Percentiles rank a stretch among this genome's conserved stretches.
phyloP scores from a whole-genome alignment of 164 flowering plant genomes.

The Nymphaea thermarum region DNA sequence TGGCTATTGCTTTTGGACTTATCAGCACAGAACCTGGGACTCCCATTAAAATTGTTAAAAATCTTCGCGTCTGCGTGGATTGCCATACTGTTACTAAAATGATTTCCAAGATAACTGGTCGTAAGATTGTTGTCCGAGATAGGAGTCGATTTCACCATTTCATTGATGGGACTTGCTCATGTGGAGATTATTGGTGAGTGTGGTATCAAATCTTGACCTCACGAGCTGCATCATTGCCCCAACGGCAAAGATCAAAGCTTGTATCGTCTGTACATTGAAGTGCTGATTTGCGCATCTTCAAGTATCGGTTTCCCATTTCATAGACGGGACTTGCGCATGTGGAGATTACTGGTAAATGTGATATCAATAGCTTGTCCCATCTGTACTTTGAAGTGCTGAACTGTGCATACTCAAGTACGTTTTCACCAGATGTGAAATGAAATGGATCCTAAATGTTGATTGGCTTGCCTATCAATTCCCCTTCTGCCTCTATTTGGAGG shows the following conservation, averaged over 20 bases:
- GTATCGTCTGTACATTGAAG: neutral
- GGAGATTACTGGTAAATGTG: too few species aligned
- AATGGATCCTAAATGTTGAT: neutral
- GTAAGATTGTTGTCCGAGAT: slow-evolving; percentile 68
- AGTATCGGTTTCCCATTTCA: neutral
- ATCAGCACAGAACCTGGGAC: slow-evolving; percentile 56
- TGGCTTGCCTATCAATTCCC: neutral
- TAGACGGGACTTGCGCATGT: too few species aligned
- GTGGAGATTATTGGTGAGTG: slow-evolving; percentile 62
- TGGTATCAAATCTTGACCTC: neutral
- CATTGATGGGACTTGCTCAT: slow-evolving; percentile 53
- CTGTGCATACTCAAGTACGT: neutral
- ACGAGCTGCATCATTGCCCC: too few species aligned
- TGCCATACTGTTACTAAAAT: slow-evolving; percentile 57
- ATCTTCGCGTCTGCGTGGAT: slow-evolving; percentile 58
- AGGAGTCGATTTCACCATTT: slow-evolving; percentile 79
- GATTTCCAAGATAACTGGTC: slow-evolving; percentile 50
- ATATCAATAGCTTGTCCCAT: too few species aligned
- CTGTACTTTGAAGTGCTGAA: neutral
- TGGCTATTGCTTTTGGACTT: slow-evolving; percentile 69
- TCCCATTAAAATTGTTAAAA: slow-evolving; percentile 57
- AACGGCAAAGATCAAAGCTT: neutral
- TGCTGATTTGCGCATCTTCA: neutral
- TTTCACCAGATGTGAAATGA: neutral
- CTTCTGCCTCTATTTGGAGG: too few species aligned